These are phyloP conservation scores for Aureobasidium sp. DNA, from an alignment of 2,329 filamentous ascomycete species.

Conservation along the genomic window DNA sequence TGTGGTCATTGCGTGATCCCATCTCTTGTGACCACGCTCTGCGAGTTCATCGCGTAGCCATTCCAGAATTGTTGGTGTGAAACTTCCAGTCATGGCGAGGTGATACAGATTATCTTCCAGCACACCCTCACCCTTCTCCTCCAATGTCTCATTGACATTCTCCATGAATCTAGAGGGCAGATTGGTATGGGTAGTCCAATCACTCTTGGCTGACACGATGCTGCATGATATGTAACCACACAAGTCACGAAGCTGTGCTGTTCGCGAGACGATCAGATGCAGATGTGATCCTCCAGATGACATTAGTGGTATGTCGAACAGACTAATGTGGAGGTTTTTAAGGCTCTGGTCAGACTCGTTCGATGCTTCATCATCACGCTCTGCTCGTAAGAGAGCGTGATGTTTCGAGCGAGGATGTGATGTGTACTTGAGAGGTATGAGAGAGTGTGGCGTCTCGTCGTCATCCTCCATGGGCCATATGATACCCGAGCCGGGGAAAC, in stretches of 20 bases:
- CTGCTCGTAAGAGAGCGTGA: slow-evolving; percentile 54
- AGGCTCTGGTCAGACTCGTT: slow-evolving; percentile 33
- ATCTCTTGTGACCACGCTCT: slow-evolving; percentile 81
- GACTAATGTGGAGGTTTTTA: slow-evolving; percentile 29
- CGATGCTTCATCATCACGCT: slow-evolving; percentile 37
- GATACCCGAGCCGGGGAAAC: not conserved
- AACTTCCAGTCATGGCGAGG: slow-evolving; percentile 74
- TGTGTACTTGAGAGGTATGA: slow-evolving; percentile 37
- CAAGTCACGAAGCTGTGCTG: slow-evolving; percentile 36
- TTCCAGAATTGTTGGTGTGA: slow-evolving; percentile 65
- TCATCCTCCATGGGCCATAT: not conserved
- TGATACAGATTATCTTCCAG: slow-evolving; percentile 76
- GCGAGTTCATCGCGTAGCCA: slow-evolving; percentile 81
- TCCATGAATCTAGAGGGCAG: slow-evolving; percentile 16
- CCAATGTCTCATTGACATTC: slow-evolving; percentile 62
- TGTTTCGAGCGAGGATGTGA: slow-evolving; percentile 69
- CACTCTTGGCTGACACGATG: slow-evolving; percentile 6
- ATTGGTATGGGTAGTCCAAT: slow-evolving; percentile 16
- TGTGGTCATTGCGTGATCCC: slow-evolving; percentile 77
- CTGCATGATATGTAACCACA: slow-evolving; percentile 41
- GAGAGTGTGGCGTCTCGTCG: not conserved
- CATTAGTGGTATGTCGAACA: slow-evolving; percentile 21
- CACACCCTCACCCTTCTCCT: slow-evolving; percentile 54
- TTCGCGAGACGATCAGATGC: slow-evolving; percentile 32
- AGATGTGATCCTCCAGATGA: slow-evolving; percentile 35